Base-by-base conservation (phyloP, 1,139 yeast species). In the Arxiozyma slooffiae region DNA sequence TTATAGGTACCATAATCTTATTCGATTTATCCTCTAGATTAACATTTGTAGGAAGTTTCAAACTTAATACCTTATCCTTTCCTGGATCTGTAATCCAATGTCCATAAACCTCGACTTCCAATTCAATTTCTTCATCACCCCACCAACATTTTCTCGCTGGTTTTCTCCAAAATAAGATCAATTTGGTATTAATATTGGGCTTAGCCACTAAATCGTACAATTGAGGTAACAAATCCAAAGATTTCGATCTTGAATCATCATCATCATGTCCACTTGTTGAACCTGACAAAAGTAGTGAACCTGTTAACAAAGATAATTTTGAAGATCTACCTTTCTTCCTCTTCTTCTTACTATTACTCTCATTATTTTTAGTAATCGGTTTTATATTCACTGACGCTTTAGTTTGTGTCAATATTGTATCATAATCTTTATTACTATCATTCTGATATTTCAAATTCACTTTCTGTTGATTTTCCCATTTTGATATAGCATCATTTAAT, bases 81-180 rank as follows among this genome's bases (percentile, higher is more conserved):
- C 53, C 48, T 18, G 41, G 43, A 24, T 40, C 41, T 17, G 50
- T 52, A 2, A 49, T 59, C 53, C 62, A 61, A 24, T 64, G 60
- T 21, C 68, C 62, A 45, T 67, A 61, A 1, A 67, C 62, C 38
- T 69, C 68, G 7, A 85, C 72, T 38, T 74, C 75, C 36, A 88
- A 71, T 7, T 76, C 77, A 21, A 81, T 72, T 46, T 74, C 71
- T 45, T 80, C 80, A 60, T 84, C 85, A 14, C 86, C 84, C 99
- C 99, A 94, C 99, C 99, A 94, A 70, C 99, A 94, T 66, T 94
- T 94, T 63, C 98, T 77, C 1, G 99, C 99, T 0, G 99, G 99
- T 64, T 92, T 92, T 56, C 96, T 78, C 98, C 98, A 94, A 66
- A 94, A 94, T 52, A 94, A 73, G 40, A 94, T 74, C 50, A 94